Conservation (phyloP, 2,329 filamentous ascomycete species). For the Volutella citrinella region DNA sequence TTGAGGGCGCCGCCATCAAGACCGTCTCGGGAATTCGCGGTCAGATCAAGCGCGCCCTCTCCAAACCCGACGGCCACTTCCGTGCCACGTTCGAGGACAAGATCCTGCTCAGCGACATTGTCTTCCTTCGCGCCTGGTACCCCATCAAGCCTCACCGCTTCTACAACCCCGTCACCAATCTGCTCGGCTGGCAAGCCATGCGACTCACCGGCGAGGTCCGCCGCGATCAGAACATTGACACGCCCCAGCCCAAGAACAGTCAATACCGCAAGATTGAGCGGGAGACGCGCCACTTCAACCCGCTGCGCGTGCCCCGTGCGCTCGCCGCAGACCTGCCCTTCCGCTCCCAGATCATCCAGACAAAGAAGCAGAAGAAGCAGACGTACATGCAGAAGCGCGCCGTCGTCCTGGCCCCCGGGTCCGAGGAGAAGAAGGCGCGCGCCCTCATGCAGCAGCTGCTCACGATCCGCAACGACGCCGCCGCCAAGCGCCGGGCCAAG, state of each 20-base stretch:
- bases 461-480: slow-evolving; percentile 86
- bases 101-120: slow-evolving; percentile 92
- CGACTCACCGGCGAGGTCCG: slow-evolving; percentile 90
- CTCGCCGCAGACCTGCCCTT: slow-evolving; percentile 84
- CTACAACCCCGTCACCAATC: slow-evolving; percentile 94
- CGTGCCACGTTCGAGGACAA: slow-evolving; percentile 98
- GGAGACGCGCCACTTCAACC: slow-evolving; percentile 72
- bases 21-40: slow-evolving; percentile 94
- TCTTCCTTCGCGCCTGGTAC: slow-evolving; percentile 96
- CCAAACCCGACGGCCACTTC: slow-evolving; percentile 93
- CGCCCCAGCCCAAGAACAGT: slow-evolving; percentile 79
- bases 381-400: slow-evolving; percentile 96
- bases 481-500: slow-evolving; percentile 75
- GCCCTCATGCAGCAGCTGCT: slow-evolving; percentile 91
- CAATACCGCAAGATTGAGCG: slow-evolving; percentile 73
- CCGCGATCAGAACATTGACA: slow-evolving; percentile 68
- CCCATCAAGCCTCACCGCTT: slow-evolving; percentile 92
- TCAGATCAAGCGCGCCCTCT: slow-evolving; percentile 93
- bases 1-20: slow-evolving; percentile 92
- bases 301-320: slow-evolving; percentile 71
- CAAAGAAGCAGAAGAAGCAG: slow-evolving; percentile 72
- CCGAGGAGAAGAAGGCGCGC: slow-evolving; percentile 86
- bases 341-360: slow-evolving; percentile 84
- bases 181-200: slow-evolving; percentile 92
- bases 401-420: slow-evolving; percentile 73